Evolutionary conservation across 164 flowering plant genomes (phyloP), one percentile per base, ranked within the genome.

Genomic region (Vitis rupestris): DNA sequence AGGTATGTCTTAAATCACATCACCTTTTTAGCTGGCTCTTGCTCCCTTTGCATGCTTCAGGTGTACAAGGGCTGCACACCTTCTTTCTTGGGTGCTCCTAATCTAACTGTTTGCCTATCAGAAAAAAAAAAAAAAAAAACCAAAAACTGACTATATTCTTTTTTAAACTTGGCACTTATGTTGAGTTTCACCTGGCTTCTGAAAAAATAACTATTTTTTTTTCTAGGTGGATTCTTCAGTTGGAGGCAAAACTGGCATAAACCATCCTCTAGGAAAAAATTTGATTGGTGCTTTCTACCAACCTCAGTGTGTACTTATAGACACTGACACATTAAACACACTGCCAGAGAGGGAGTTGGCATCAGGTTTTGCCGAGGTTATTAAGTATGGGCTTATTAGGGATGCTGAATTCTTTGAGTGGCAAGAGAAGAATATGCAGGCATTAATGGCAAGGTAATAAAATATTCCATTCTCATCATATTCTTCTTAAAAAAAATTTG

Each of bases 221-320:
- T 71, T 66, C 13, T 53, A 95, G 99, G 99, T 96, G 65, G 99
- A 96, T 80, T 96, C 99, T 73, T 96, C 99, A 15, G 99, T 96
- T 81, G 99, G 99, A 50, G 99, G 99, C 1, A 96, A 96, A 81
- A 96, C 99, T 50, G 99, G 97, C 63, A 91, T 96, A 73, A 96
- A 96, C 76, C 98, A 93, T 71, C 85, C 72, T 0, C 88, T 91
- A 55, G 99, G 99, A 68, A 96, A 96, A 79, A 96, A 96, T 76
- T 72, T 96, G 83, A 90, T 96, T 68, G 99, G 99, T 60, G 97
- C 99, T 68, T 96, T 96, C 73, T 96, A 90, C 83, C 99, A 96
- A 75, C 99, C 99, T 52, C 99, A 96, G 63, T 89, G 98, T 80
- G 99, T 96, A 55, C 89, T 96, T 31, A 74, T 96, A 69, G 99